Evolutionary conservation across 208 protist species (phyloP).

Genomic region (Wallacemonas collosoma): DNA sequence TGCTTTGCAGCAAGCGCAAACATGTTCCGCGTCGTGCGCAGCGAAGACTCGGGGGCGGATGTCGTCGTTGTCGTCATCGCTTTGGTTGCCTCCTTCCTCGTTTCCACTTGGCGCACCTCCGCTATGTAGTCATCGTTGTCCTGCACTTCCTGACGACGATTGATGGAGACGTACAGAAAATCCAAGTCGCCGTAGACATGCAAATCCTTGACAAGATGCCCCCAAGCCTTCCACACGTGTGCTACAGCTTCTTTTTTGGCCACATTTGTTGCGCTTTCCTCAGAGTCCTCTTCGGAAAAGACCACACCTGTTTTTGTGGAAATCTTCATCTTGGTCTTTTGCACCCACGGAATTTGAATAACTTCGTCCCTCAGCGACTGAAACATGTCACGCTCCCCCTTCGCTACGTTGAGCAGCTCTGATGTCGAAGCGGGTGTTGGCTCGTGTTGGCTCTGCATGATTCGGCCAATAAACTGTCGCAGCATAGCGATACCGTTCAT

Average conservation of each 20-base stretch:
- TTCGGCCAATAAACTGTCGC: conserved; percentile 70
- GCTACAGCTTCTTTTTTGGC: conserved; percentile 43
- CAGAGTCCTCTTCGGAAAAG: conserved; percentile 19
- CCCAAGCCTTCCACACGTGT: conserved; percentile 84
- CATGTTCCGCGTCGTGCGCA: conserved; percentile 15
- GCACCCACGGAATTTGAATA: conserved; percentile 26
- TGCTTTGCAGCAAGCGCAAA: conserved; percentile 6
- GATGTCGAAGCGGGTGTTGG: conserved; percentile 64
- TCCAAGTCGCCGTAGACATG: conserved; percentile 85
- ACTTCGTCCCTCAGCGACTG: conserved; percentile 26
- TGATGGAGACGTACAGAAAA: conserved; percentile 75
- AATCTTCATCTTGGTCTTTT: conserved; percentile 18
- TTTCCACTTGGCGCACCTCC: conserved; percentile 43
- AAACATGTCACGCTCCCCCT: conserved; percentile 30
- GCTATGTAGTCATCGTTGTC: conserved; percentile 54
- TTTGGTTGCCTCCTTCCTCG: conserved; percentile 19
- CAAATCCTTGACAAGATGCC: conserved; percentile 85
- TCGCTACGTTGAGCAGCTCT: conserved; percentile 56
- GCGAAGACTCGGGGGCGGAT: background rate
- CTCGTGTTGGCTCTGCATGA: conserved; percentile 81
- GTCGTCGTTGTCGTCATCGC: background rate
- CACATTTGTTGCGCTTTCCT: conserved; percentile 5
- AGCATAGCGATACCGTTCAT: conserved; percentile 57
- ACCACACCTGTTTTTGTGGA: conserved; percentile 20
- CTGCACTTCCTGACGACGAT: conserved; percentile 54